Conservation (phyloP, 2,329 filamentous ascomycete genomes). For the Trichophyton simii region DNA sequence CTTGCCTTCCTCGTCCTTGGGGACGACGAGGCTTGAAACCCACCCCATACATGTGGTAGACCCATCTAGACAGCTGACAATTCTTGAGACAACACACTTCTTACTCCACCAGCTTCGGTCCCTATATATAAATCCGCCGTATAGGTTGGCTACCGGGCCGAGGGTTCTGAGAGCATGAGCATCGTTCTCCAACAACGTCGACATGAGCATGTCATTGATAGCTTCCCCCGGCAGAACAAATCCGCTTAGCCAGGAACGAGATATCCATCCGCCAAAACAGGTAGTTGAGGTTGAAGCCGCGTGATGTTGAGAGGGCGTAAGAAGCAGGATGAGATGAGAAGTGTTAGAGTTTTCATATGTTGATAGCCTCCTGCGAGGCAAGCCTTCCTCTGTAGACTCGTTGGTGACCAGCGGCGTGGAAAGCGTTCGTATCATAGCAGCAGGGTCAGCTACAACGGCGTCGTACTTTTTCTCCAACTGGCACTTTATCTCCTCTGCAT, state of each 20-base stretch:
- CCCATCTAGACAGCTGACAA: conserved; percentile 36
- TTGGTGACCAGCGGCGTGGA: conserved; percentile 9
- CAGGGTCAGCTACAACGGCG: conserved; percentile 12
- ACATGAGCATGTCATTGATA: conserved; percentile 44
- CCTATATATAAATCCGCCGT: conserved; percentile 43
- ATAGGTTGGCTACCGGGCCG: conserved; percentile 40
- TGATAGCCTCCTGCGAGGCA: neutral
- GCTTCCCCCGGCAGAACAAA: conserved; percentile 43
- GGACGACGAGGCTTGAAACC: conserved; percentile 34
- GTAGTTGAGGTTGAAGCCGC: conserved; percentile 4
- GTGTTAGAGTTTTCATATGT: conserved; percentile 22
- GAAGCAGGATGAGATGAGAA: conserved; percentile 21
- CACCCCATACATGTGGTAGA: conserved; percentile 44
- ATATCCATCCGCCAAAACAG: conserved; percentile 42
- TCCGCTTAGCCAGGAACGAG: conserved; percentile 43
- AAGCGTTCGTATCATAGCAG: conserved; percentile 6
- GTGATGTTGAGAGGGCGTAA: conserved; percentile 6
- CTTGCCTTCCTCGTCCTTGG: conserved; percentile 22
- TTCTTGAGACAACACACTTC: conserved; percentile 41
- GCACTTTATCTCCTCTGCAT: conserved; percentile 26
- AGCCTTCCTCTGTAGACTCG: conserved; percentile 14
- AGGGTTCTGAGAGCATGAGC: conserved; percentile 35
- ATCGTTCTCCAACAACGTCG: conserved; percentile 45
- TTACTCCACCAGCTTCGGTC: conserved; percentile 46
- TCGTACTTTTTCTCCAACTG: conserved; percentile 27